Percentiles rank a stretch among this genome's conserved stretches.
These are phyloP conservation scores for Dunaliella primolecta DNA, from an alignment of 139 green algal species.

Conservation along the genomic window DNA sequence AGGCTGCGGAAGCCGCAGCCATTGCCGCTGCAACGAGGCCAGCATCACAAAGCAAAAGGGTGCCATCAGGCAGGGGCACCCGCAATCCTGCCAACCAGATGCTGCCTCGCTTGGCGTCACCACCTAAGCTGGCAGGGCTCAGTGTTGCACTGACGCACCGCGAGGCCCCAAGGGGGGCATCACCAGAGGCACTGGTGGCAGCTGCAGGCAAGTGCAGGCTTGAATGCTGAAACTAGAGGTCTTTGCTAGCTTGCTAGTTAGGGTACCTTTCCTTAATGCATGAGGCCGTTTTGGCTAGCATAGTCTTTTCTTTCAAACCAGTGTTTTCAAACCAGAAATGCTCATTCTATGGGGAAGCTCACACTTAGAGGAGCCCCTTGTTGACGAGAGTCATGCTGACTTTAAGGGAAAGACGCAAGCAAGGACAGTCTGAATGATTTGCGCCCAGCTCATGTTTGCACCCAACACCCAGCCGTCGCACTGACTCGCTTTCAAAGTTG, in stretches of 20 bases:
- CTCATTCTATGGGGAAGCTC: background rate
- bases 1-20: background rate
- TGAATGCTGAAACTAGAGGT: too few species aligned
- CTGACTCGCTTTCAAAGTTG: background rate
- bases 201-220: background rate
- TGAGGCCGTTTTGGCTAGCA: background rate
- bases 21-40: background rate
- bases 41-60: background rate
- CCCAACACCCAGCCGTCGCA: background rate
- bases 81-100: background rate
- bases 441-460: background rate
- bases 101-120: background rate
- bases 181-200: background rate
- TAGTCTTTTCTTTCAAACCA: background rate
- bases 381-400: background rate
- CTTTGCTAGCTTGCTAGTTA: too few species aligned
- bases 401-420: too few species aligned
- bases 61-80: background rate
- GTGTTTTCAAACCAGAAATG: background rate
- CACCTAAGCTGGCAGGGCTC: background rate
- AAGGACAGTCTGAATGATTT: background rate
- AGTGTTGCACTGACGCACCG: background rate
- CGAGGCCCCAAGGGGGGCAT: background rate
- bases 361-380: background rate
- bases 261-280: background rate